Evolutionary conservation across 139 green algal species (phyloP).

Genomic region (Haematococcus sp.): DNA sequence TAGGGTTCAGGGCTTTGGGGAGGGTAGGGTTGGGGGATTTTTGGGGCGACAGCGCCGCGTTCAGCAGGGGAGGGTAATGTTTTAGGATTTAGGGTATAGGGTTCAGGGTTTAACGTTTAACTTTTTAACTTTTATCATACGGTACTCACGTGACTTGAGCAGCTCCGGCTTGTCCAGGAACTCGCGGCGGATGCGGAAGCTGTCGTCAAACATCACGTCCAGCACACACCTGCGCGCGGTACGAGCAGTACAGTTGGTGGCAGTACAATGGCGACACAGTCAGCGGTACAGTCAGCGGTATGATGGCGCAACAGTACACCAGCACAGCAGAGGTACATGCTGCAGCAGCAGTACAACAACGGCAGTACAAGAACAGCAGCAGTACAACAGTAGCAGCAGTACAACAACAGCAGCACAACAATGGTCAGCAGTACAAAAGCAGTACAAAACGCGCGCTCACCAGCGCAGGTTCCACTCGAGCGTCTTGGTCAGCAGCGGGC

Average conservation of each 20-base stretch:
- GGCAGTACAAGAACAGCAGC: background rate
- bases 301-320: background rate
- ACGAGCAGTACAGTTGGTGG: background rate
- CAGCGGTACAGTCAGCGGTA: too few species aligned
- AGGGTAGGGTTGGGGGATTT: background rate
- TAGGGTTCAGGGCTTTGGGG: too few species aligned
- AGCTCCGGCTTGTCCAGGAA: constrained; percentile 30
- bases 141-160: constrained; percentile 33
- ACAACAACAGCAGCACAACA: background rate
- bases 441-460: constrained; percentile 5
- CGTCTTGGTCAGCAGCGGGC: constrained; percentile 84
- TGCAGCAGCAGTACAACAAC: background rate
- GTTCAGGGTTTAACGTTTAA: too few species aligned
- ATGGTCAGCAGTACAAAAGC: background rate
- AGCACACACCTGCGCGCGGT: constrained; percentile 56
- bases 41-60: background rate
- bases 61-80: too few species aligned
- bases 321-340: too few species aligned
- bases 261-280: too few species aligned
- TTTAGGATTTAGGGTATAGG: too few species aligned
- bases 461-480: constrained; percentile 94
- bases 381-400: background rate
- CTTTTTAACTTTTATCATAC: too few species aligned
- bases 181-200: constrained; percentile 58
- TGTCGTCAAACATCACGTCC: constrained; percentile 86